Conservation (phyloP, 2,329 filamentous ascomycete genomes). For the Fusarium tricinctum region DNA sequence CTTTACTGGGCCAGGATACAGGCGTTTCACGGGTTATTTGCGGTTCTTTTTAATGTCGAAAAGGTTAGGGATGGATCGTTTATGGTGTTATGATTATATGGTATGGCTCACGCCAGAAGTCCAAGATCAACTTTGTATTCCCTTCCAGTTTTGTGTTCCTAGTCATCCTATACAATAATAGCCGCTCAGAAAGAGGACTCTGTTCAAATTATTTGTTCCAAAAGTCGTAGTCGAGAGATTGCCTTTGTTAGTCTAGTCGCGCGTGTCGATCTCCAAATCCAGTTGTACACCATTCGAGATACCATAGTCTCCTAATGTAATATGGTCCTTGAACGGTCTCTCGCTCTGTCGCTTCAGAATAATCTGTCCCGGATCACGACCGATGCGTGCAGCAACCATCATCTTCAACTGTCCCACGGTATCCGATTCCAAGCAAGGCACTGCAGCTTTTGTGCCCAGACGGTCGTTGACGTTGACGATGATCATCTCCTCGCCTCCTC, state of each 20-base stretch:
- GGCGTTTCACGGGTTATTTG: not conserved
- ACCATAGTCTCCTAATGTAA: slow-evolving; percentile 93
- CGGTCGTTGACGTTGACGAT: slow-evolving; percentile 94
- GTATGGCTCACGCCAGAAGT: not conserved
- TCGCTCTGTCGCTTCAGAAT: slow-evolving; percentile 92
- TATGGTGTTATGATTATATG: not conserved
- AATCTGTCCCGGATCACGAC: slow-evolving; percentile 90
- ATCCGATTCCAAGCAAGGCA: slow-evolving; percentile 89
- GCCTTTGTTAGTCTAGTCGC: slow-evolving; percentile 60
- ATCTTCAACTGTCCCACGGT: slow-evolving; percentile 90
- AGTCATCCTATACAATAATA: not conserved
- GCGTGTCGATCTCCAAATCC: slow-evolving; percentile 73
- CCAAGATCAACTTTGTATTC: slow-evolving; percentile 4
- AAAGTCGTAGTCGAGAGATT: not conserved
- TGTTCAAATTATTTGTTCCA: not conserved
- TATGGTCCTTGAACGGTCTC: slow-evolving; percentile 90
- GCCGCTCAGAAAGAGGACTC: not conserved
- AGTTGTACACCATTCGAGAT: slow-evolving; percentile 88
- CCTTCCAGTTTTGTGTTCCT: slow-evolving; percentile 9
- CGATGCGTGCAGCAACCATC: slow-evolving; percentile 90
- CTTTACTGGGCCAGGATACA: not conserved
- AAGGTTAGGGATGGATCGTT: not conserved
- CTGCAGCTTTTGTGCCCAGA: slow-evolving; percentile 94
- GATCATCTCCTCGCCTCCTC: slow-evolving; percentile 83
- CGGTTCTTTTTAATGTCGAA: not conserved